Percentiles rank a stretch among this genome's conserved stretches.
These are phyloP conservation scores for Alliaria petiolata DNA, from an alignment of 345 rosid species.

Conservation along the genomic window DNA sequence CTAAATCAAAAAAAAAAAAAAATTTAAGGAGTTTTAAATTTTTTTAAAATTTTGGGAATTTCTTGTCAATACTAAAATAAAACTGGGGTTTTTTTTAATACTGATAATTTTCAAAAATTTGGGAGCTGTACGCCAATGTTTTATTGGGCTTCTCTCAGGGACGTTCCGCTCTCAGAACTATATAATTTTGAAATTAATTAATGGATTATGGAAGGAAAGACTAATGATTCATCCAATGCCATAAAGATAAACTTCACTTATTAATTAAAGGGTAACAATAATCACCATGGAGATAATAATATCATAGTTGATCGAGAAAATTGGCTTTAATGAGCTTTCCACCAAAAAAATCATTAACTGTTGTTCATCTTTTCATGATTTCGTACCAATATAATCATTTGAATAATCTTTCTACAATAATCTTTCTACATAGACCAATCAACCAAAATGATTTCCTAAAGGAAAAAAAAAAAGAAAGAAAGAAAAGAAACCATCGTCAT, in stretches of 20 bases:
- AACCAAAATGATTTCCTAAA: background rate
- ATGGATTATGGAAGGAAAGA: constrained; percentile 6
- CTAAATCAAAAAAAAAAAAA: too few species aligned
- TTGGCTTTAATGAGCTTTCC: constrained; percentile 16
- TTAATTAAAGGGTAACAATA: constrained; percentile 11
- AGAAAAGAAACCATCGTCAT: too few species aligned
- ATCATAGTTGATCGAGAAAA: background rate
- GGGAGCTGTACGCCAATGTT: too few species aligned
- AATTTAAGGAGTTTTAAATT: too few species aligned
- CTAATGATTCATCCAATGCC: constrained; percentile 16
- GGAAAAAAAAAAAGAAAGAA: background rate
- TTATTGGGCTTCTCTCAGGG: too few species aligned
- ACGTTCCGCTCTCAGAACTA: too few species aligned
- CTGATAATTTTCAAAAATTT: too few species aligned
- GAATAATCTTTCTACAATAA: constrained; percentile 15
- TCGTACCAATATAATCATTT: constrained; percentile 19
- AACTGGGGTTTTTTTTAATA: too few species aligned
- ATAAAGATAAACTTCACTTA: constrained; percentile 8
- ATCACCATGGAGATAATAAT: constrained; percentile 15
- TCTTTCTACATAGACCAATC: constrained; percentile 4
- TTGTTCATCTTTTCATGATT: background rate
- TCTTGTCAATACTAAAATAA: too few species aligned
- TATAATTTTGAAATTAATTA: background rate
- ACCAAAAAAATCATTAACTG: constrained; percentile 5
- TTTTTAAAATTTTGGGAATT: too few species aligned